phyloP scores from a whole-genome alignment of 169 alveolate genomes.

The Plasmodium berghei region DNA sequence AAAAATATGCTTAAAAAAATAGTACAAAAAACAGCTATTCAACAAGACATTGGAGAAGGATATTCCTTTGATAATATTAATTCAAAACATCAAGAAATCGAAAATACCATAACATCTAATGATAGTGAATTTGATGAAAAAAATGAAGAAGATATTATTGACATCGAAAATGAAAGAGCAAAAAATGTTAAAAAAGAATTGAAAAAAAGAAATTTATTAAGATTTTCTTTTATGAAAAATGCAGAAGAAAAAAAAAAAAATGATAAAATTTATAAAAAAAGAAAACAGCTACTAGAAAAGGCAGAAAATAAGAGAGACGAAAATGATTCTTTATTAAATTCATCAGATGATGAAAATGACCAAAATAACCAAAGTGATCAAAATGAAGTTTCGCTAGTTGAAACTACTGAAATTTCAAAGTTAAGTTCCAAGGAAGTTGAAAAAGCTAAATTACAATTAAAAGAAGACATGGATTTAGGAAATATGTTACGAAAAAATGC shows the following conservation, averaged over 20 bases:
- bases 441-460: slow-evolving; percentile 30
- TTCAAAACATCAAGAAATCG: not conserved
- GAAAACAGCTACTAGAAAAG: slow-evolving; percentile 23
- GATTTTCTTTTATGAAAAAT: slow-evolving; percentile 62
- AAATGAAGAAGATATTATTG: not conserved
- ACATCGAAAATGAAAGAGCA: not conserved
- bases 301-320: not conserved
- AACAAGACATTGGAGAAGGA: not conserved
- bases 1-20: slow-evolving; percentile 35
- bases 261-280: slow-evolving; percentile 23
- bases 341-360: slow-evolving; percentile 5
- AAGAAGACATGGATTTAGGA: slow-evolving; percentile 25
- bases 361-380: not conserved
- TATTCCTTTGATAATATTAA: not conserved
- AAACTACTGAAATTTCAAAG: not conserved
- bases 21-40: slow-evolving; percentile 23
- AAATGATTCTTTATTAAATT: slow-evolving; percentile 1
- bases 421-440: slow-evolving; percentile 22
- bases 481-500: slow-evolving; percentile 16
- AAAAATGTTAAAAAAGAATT: slow-evolving; percentile 29
- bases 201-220: slow-evolving; percentile 42
- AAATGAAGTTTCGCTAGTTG: not conserved
- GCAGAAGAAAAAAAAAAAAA: slow-evolving; percentile 52
- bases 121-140: not conserved
- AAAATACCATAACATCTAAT: not conserved